Evolutionary conservation across 306 rosid species (phyloP).

Genomic region (Inga oerstediana): DNA sequence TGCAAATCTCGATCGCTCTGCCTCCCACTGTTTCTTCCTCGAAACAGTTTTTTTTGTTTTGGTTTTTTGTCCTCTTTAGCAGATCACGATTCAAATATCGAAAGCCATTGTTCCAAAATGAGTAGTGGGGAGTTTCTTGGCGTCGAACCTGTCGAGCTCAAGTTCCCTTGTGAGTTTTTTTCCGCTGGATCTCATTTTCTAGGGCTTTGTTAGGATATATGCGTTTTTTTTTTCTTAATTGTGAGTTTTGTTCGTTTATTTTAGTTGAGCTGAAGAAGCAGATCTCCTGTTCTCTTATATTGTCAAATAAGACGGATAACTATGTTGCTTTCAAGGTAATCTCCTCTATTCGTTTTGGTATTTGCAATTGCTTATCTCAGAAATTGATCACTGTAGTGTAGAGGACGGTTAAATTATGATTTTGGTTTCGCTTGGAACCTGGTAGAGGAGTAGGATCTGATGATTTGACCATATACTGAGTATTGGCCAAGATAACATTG

Average conservation of each 20-base stretch:
- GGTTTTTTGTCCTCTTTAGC: neutral
- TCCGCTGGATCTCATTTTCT: conserved; percentile 17
- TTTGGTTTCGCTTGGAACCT: neutral
- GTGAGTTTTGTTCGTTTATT: neutral
- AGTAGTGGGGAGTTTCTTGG: conserved; percentile 84
- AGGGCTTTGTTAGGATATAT: conserved; percentile 8
- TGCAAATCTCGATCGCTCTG: conserved; percentile 26
- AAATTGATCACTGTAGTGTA: neutral
- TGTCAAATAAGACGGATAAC: conserved; percentile 81
- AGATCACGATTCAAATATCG: conserved; percentile 10
- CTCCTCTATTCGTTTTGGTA: neutral
- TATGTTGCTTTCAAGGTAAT: conserved; percentile 90
- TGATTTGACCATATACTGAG: conserved; percentile 5
- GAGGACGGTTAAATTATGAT: neutral
- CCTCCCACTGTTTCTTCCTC: neutral
- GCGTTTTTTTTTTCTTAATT: neutral
- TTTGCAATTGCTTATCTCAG: conserved; percentile 12
- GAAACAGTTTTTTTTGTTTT: neutral
- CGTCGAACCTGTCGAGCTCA: conserved; percentile 89
- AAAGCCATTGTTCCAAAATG: conserved; percentile 47
- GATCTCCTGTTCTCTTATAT: conserved; percentile 88
- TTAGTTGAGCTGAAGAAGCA: conserved; percentile 91
- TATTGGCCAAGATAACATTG: neutral
- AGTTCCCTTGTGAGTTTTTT: conserved; percentile 63
- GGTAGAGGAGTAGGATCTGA: conserved; percentile 19